Base-by-base conservation (phyloP, 2,329 filamentous ascomycete species). In the Lachnum nothofagi region DNA sequence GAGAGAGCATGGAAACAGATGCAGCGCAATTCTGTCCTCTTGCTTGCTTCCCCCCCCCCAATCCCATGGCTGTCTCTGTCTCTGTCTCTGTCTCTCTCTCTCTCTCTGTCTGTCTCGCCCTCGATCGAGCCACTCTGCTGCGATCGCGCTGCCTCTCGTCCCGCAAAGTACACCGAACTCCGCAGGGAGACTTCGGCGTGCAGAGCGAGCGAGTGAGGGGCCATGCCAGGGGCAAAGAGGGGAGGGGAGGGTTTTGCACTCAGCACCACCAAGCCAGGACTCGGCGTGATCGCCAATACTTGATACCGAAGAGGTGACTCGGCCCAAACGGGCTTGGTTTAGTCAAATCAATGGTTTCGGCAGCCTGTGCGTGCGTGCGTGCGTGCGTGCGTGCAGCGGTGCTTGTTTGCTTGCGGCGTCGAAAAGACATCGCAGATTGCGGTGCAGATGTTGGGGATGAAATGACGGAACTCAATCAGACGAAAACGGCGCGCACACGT, bases 271-370 rank as follows among this genome's bases (percentile, higher is more conserved):
- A 7, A 19, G 17, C 20, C 20, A 27, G 42, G 31, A 20, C 39
- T 47, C 29, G 37, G 46, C 39, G 23, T 46, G 47, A 50, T 51
- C 48, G 43, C 38, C 51, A 33, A 25, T 23, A n/a, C n/a, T 44
- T 41, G 49, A 47, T 42, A 51, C 52, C 49, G 37, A 22, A 37
- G 27, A 27, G 31, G 37, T 31, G 47, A 51, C 44, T 44, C 47
- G 51, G 24, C 51, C 51, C 38, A 50, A 34, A 49, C 41, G 35
- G 51, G 47, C 34, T 45, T 50, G 51, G 47, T 39, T 47, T 49
- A 46, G 51, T 48, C 42, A 19, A 7, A 44, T 43, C 17, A 27
- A 27, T 27, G 39, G 40, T 29, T 39, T 40, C 40, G 40, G 40
- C 46, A 27, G 24, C 46, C 39, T 31, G 39, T 31, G 34, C 29